phyloP scores from a whole-genome alignment of 2,329 filamentous ascomycete genomes.

The Aspergillus sp. region DNA sequence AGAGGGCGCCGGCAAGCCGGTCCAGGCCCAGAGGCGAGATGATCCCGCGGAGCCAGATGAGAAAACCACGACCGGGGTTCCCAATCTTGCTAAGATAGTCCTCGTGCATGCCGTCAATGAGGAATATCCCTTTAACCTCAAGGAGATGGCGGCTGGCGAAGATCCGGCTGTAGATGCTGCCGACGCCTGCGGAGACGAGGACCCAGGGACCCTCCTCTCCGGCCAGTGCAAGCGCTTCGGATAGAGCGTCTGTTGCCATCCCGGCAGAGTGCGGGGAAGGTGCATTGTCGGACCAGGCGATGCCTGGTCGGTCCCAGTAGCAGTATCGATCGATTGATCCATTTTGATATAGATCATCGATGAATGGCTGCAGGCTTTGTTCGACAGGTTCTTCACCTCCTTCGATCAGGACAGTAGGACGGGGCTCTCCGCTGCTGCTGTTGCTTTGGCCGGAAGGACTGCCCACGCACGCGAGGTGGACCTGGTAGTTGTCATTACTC shows the following conservation, averaged over 20 bases:
- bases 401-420: slow-evolving; percentile 75
- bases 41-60: slow-evolving; percentile 77
- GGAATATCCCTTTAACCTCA: slow-evolving; percentile 67
- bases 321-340: slow-evolving; percentile 83
- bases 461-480: slow-evolving; percentile 82
- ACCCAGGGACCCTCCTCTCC: slow-evolving; percentile 86
- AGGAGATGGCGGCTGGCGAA: slow-evolving; percentile 76
- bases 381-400: slow-evolving; percentile 74
- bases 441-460: slow-evolving; percentile 50
- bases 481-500: slow-evolving; percentile 72
- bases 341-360: slow-evolving; percentile 65
- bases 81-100: slow-evolving; percentile 64
- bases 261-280: slow-evolving; percentile 89
- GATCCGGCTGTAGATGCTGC: slow-evolving; percentile 81
- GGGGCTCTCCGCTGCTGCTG: slow-evolving; percentile 13
- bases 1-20: slow-evolving; percentile 68
- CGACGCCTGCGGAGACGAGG: slow-evolving; percentile 75
- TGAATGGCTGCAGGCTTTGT: slow-evolving; percentile 69
- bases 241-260: slow-evolving; percentile 82
- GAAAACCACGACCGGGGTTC: slow-evolving; percentile 63
- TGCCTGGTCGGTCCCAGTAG: slow-evolving; percentile 87
- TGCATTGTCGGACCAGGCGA: slow-evolving; percentile 82
- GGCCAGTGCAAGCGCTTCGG: slow-evolving; percentile 70
- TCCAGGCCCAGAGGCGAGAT: slow-evolving; percentile 82
- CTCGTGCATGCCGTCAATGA: slow-evolving; percentile 86